Base-by-base conservation (phyloP, 805 yeast species). In the Zygotorulaspora chibaensis region DNA sequence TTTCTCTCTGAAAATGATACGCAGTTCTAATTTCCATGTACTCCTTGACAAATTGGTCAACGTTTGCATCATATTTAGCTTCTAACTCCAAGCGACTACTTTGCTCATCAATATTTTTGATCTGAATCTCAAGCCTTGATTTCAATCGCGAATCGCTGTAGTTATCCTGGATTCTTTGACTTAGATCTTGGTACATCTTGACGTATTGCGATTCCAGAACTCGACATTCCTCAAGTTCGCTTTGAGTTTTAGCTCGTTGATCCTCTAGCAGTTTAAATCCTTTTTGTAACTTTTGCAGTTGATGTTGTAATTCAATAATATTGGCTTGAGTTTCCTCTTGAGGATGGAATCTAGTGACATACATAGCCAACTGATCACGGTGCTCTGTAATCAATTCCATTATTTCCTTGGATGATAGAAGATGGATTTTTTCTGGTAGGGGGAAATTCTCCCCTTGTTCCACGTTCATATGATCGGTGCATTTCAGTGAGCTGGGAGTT, bases 1-100 rank as follows among this genome's bases (percentile, higher is more conserved):
- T 71, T 54, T 77, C 81, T 40, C 67, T 68, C 31, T 73, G 61
- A 37, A 72, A 37, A 57, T 79, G 76, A 54, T 67, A 78, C 25
- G 62, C 50, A 16, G 67, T 66, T 38, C 83, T 63, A 34, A 67
- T 69, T 2, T 50, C 50, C 39, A 67, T 59, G 56, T 76, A 80
- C n/a, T 60, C 58, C 12, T 57, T 52, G 11, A 80, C 62, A 54
- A 79, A 75, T 10, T 44, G 25, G 65, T 63, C 47, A 60, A 69
- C 3, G 47, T 68, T 70, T 12, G 56, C 61, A 20, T 65, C 43
- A 45, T 52, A 8, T 38, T 46, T 15, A n/a, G 43, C 38, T 47
- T 58, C 48, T 18, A 45, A 27, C 30, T 56, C 58, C 28, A 57
- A 17, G 5, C 30, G 35, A n/a, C 44, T 38, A n/a, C 61, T 48